Conservation (phyloP, 75 land plant species). For the Selaginella tamariscina region DNA sequence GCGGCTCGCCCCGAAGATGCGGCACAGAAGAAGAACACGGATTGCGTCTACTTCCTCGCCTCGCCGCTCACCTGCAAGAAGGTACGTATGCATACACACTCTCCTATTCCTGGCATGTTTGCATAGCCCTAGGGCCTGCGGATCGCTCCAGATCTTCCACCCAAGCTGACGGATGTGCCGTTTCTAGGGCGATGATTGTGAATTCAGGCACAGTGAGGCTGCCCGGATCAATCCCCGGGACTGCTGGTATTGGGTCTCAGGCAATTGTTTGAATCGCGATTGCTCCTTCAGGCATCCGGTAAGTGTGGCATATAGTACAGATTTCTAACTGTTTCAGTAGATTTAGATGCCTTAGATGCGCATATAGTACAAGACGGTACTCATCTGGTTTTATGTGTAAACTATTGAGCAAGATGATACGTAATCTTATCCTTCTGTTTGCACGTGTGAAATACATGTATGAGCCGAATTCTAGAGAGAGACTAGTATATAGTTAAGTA, state of each 20-base stretch:
- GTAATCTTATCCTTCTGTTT: neutral
- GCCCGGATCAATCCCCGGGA: conserved; percentile 8
- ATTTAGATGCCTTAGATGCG: no score
- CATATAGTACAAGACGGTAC: no score
- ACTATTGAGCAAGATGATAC: neutral
- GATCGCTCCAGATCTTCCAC: neutral
- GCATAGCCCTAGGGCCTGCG: no score
- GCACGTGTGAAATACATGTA: no score
- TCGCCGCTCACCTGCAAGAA: conserved; percentile 74
- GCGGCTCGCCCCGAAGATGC: conserved; percentile 38
- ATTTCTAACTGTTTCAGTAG: no score
- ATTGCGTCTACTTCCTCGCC: conserved; percentile 70
- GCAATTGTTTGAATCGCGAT: conserved; percentile 10
- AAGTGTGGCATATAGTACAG: no score
- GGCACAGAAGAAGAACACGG: conserved; percentile 43
- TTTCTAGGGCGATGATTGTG: conserved; percentile 3
- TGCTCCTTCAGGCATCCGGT: conserved; percentile 9
- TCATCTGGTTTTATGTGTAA: no score
- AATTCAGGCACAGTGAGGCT: conserved; percentile 12
- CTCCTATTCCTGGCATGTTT: no score
- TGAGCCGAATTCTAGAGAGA: no score
- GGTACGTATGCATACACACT: no score
- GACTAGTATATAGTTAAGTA: no score
- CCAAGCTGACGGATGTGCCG: neutral
- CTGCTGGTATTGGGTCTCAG: conserved; percentile 10